Evolutionary conservation across 805 yeast species (phyloP).

Genomic region (Lipomyces lipofer): DNA sequence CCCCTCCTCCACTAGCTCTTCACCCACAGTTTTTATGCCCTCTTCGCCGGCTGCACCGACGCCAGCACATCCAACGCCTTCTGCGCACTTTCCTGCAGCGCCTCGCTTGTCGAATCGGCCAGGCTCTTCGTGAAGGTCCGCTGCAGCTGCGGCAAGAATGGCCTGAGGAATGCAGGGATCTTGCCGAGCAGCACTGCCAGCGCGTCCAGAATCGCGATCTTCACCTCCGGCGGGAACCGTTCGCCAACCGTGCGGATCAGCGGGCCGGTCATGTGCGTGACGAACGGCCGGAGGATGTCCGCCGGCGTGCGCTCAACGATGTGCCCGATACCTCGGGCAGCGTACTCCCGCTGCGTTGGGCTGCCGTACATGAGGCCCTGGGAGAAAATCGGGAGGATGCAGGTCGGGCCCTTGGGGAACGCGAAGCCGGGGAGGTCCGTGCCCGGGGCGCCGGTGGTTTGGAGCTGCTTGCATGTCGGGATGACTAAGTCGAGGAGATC

Average conservation of each 20-base stretch:
- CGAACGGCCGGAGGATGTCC: conserved; percentile 72
- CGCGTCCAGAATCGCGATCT: conserved; percentile 89
- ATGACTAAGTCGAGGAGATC: conserved; percentile 72
- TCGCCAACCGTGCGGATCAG: conserved; percentile 97
- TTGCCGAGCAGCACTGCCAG: conserved; percentile 73
- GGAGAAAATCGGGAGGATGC: conserved; percentile 84
- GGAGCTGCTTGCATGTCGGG: conserved; percentile 77
- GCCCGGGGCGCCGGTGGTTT: conserved; percentile 60
- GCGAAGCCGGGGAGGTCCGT: conserved; percentile 71
- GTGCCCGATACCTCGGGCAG: conserved; percentile 89
- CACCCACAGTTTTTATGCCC: no score
- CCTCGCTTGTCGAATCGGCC: conserved; percentile 71
- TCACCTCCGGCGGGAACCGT: conserved; percentile 84
- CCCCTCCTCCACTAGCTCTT: no score
- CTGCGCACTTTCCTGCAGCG: conserved; percentile 78
- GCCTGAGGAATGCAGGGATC: conserved; percentile 88
- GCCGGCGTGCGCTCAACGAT: conserved; percentile 80
- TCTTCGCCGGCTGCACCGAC: conserved; percentile 13
- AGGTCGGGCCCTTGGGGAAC: conserved; percentile 76
- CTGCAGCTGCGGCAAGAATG: conserved; percentile 96
- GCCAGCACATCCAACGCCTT: conserved; percentile 76
- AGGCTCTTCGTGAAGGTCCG: conserved; percentile 93
- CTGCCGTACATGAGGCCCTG: conserved; percentile 96
- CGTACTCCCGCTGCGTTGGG: conserved; percentile 73
- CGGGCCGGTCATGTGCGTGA: conserved; percentile 94